Conservation (phyloP, 805 yeast species). For the fission yeast (Schizosaccharomyces pombe) region ASM294v3 CU329670.1:2010501-2011000, state of each 20-base stretch:
- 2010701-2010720: slow-evolving; percentile 72
- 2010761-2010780: slow-evolving; percentile 75
- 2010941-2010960: slow-evolving; percentile 80
- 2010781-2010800: slow-evolving; percentile 47
- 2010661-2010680: slow-evolving; percentile 95
- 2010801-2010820: slow-evolving; percentile 57
- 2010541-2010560: neutral
- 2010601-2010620: slow-evolving; percentile 56
- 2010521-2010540: neutral
- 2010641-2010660: slow-evolving; percentile 85
- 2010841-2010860: slow-evolving; percentile 69
- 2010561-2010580: slow-evolving; percentile 3
- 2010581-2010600: slow-evolving; percentile 27
- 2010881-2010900: slow-evolving; percentile 68
- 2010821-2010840: slow-evolving; percentile 67
- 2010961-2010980: slow-evolving; percentile 52
- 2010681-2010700: slow-evolving; percentile 87
- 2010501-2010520: slow-evolving; percentile 5
- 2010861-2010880: slow-evolving; percentile 27
- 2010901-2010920: slow-evolving; percentile 66
- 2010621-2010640: slow-evolving; percentile 81
- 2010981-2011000: slow-evolving; percentile 59
- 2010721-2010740: slow-evolving; percentile 56
- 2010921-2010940: slow-evolving; percentile 76
- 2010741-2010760: slow-evolving; percentile 49